A percentile compares a stretch with the other conserved stretches of the same genome.
These are phyloP conservation scores for Sapria himalayana DNA, from an alignment of 345 rosid genomes.

Conservation along the genomic window DNA sequence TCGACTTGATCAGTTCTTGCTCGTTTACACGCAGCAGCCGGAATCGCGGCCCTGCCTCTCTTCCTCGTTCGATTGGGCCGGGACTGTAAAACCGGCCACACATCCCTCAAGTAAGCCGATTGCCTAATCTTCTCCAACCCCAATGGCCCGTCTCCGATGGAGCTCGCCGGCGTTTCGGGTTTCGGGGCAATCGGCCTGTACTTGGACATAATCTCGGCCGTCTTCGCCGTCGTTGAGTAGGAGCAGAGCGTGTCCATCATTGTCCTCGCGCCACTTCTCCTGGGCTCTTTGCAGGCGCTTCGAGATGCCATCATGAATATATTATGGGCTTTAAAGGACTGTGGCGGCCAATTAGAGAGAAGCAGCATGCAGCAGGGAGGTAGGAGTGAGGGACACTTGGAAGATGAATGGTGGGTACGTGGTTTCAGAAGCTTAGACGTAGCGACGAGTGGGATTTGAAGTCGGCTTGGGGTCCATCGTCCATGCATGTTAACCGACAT, in stretches of 20 bases:
- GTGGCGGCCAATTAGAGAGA: constrained; percentile 15
- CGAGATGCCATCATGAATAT: background rate
- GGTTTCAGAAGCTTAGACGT: constrained; percentile 21
- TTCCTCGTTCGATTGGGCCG: constrained; percentile 73
- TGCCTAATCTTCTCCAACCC: constrained; percentile 48
- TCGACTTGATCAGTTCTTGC: constrained; percentile 17
- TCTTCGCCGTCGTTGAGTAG: constrained; percentile 30
- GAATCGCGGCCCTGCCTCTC: constrained; percentile 47
- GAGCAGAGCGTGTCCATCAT: constrained; percentile 9
- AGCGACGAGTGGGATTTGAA: constrained; percentile 33
- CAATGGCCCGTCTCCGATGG: constrained; percentile 18
- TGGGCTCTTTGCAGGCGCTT: background rate
- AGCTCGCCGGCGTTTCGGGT: constrained; percentile 23
- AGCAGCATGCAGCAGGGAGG: constrained; percentile 27
- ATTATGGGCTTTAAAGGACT: constrained; percentile 5
- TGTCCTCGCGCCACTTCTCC: background rate
- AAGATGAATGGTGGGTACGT: constrained; percentile 45
- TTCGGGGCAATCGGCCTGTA: constrained; percentile 89
- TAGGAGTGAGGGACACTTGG: constrained; percentile 35
- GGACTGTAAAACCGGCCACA: constrained; percentile 79
- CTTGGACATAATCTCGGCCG: constrained; percentile 85
- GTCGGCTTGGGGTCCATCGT: constrained; percentile 29
- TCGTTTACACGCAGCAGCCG: constrained; percentile 31
- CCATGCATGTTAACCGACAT: constrained; percentile 29
- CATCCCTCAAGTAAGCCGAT: constrained; percentile 55